A percentile compares a stretch with the other conserved stretches of the same genome.
Conservation (phyloP, 169 alveolate species). For the Plasmodium reichenowi region DNA sequence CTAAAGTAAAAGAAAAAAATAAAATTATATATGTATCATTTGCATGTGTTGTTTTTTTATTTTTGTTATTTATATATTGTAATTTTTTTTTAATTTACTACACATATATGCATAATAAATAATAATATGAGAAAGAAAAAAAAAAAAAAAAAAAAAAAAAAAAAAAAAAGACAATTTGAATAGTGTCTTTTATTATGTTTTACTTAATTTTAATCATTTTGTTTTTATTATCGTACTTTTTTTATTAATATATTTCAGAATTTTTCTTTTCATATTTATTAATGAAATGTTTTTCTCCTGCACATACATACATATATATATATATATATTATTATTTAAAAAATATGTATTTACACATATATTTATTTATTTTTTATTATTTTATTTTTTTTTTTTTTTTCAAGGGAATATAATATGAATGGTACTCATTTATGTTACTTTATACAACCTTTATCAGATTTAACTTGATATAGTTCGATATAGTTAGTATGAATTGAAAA, state of each 20-base stretch:
- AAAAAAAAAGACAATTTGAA: too few species aligned
- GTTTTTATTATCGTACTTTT: too few species aligned
- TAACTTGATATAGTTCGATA: not conserved
- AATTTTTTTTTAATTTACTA: not conserved
- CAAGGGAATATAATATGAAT: slow-evolving; percentile 72
- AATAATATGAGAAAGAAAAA: not conserved
- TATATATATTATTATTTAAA: too few species aligned
- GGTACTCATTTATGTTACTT: slow-evolving; percentile 76
- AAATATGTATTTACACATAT: too few species aligned
- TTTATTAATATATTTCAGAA: too few species aligned
- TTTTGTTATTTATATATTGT: not conserved
- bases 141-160: too few species aligned
- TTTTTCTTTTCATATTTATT: too few species aligned
- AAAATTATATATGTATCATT: not conserved
- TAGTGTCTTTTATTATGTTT: too few species aligned
- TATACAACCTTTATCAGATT: slow-evolving; percentile 45
- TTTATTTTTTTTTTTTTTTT: slow-evolving; percentile 15
- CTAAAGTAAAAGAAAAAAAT: slow-evolving; percentile 24
- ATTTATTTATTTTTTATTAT: not conserved
- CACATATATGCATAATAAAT: not conserved
- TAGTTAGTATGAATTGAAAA: too few species aligned
- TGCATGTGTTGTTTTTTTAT: not conserved
- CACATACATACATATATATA: too few species aligned
- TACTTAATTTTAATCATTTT: too few species aligned
- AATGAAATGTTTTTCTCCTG: too few species aligned